Base-by-base conservation (phyloP, 202 grass and related monocot genomes). In the Eragrostis tef region DNA sequence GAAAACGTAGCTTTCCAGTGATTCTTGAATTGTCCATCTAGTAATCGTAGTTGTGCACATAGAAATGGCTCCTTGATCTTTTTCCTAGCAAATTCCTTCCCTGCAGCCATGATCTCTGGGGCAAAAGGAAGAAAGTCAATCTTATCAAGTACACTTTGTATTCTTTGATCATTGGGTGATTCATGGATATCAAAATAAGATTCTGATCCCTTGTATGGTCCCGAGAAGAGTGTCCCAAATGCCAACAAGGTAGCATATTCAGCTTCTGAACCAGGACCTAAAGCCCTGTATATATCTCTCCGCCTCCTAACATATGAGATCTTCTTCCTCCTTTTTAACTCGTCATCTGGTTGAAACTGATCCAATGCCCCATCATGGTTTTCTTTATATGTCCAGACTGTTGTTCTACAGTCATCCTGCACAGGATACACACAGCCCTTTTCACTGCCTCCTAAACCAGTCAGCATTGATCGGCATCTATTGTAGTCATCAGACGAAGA, bases 21-120 rank as follows among this genome's bases (percentile, higher is more conserved):
- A 79, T 99, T 96, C 79, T 98, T 98, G 84, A 98, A 98, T 59
- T 98, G 92, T 3, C 96, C 96, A 73, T 95, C 96, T 88, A 98
- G 86, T 63, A 99, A 74, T 60, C 96, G 91, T 77, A 99, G 86
- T 58, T 99, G 96, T 7, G 90, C 85, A 70, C 96, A 99, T 36
- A 99, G 83, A 88, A 90, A 99, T 20, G 93, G 88, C n/a, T 78
- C 77, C 77, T 87, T 93, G 81, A 99, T 99, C 34, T 46, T 89
- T 79, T 79, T 90, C 47, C 50, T 73, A 24, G 83, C 85, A 49
- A 93, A 93, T 66, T 95, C 78, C 79, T 82, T 99, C 25, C 92
- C 96, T 17, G 92, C 83, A 81, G 80, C 83, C 83, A 93, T 83
- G 62, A 99, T 99, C 90, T 99, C 89, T 73, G 85, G 82, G 49